Evolutionary conservation across 169 alveolate species (phyloP).

Genomic region (Plasmodium malariae): DNA sequence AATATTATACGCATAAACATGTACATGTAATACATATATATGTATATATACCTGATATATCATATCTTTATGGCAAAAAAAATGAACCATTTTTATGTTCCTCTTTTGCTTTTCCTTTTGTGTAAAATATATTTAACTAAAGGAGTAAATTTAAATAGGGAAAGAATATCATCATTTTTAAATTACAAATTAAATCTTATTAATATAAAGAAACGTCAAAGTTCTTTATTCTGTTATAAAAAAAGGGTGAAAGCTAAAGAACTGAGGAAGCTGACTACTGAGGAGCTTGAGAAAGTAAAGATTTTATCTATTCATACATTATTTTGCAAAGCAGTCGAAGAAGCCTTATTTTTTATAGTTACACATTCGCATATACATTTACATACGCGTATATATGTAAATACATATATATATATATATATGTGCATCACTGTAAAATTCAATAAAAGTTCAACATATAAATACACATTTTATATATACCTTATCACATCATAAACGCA

Average conservation of each 20-base stretch:
- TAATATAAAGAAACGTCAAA: not conserved
- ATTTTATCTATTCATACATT: not conserved
- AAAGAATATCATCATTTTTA: slow-evolving; percentile 29
- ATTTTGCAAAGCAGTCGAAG: no score
- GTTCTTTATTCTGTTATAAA: slow-evolving; percentile 41
- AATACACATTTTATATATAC: no score
- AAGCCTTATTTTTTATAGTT: not conserved
- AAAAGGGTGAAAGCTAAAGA: slow-evolving; percentile 70
- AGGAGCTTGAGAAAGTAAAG: slow-evolving; percentile 65
- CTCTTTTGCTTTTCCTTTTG: slow-evolving; percentile 15
- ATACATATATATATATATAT: not conserved
- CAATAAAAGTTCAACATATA: no score
- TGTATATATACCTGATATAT: not conserved
- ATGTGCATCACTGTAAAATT: no score
- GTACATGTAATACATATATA: not conserved
- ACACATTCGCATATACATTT: not conserved
- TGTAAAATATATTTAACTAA: slow-evolving; percentile 36
- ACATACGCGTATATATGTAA: not conserved
- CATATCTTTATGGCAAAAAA: slow-evolving; percentile 12
- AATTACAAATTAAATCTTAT: slow-evolving; percentile 1
- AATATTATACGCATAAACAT: not conserved
- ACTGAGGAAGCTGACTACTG: slow-evolving; percentile 63
- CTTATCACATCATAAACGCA: no score
- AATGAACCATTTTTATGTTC: slow-evolving; percentile 49
- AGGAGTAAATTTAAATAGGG: slow-evolving; percentile 40